A percentile compares a stretch with the other conserved stretches of the same genome.
phyloP scores from a whole-genome alignment of 768 basidiomycete genomes.

The Suillus variegatus region DNA sequence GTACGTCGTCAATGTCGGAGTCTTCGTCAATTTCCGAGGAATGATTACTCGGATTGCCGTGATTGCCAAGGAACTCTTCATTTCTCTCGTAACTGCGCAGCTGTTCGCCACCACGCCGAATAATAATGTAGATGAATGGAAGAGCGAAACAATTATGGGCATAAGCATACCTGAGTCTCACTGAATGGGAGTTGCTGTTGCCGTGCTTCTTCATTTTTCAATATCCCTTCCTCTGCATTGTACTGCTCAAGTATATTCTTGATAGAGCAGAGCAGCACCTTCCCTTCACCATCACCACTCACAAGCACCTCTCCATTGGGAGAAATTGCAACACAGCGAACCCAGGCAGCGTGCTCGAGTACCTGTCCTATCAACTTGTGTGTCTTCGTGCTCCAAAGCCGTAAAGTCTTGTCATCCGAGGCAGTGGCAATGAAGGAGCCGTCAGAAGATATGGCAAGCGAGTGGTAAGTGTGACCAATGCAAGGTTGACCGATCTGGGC shows the following conservation, averaged over 20 bases:
- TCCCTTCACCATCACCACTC: slow-evolving; percentile 28
- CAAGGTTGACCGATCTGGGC: slow-evolving; percentile 33
- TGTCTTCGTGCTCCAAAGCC: slow-evolving; percentile 31
- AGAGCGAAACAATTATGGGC: no score
- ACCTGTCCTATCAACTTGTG: slow-evolving; percentile 18
- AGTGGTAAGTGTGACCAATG: slow-evolving; percentile 27
- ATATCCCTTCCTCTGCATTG: background rate
- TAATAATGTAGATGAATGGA: background rate
- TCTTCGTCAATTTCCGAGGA: background rate
- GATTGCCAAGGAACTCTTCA: background rate
- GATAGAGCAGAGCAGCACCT: background rate
- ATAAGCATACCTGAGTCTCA: background rate
- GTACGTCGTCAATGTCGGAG: background rate
- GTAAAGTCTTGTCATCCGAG: slow-evolving; percentile 29
- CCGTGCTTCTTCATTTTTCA: background rate
- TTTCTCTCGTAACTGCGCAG: background rate
- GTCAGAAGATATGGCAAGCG: slow-evolving; percentile 33
- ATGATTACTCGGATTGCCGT: background rate
- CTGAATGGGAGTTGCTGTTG: background rate
- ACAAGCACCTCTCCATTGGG: slow-evolving; percentile 28
- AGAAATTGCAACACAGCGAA: slow-evolving; percentile 32
- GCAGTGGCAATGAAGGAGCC: slow-evolving; percentile 34
- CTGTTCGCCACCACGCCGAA: background rate
- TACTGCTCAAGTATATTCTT: background rate
- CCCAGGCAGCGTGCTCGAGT: slow-evolving; percentile 27